Evolutionary conservation across 2,329 filamentous ascomycete species (phyloP).

Genomic region (Penicillium fuscoglaucum): DNA sequence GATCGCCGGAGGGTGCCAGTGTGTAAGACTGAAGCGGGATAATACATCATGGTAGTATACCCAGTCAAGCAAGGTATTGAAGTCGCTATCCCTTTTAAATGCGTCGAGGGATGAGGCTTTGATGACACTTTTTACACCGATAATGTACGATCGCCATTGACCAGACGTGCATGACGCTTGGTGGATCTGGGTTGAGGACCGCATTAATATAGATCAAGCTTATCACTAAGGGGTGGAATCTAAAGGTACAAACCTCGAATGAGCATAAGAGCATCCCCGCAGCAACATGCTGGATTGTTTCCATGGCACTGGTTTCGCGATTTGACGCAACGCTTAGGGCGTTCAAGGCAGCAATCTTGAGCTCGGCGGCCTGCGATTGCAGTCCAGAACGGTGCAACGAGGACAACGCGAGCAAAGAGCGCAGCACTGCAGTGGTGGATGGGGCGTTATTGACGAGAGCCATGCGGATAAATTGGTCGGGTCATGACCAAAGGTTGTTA

Average conservation of each 20-base stretch:
- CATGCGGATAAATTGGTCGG: background rate
- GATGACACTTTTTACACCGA: too few species aligned
- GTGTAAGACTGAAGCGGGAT: too few species aligned
- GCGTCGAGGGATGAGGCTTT: too few species aligned
- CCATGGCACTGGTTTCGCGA: background rate
- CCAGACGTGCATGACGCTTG: too few species aligned
- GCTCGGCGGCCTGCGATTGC: background rate
- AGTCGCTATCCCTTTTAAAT: too few species aligned
- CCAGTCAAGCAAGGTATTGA: too few species aligned
- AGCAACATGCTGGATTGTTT: background rate
- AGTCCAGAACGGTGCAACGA: background rate
- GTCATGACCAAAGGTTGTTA: background rate
- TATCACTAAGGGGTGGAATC: too few species aligned
- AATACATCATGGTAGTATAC: too few species aligned
- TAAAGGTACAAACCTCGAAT: background rate
- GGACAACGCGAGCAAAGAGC: background rate
- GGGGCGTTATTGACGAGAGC: background rate
- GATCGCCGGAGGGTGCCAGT: too few species aligned
- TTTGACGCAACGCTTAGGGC: background rate
- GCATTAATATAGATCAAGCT: too few species aligned
- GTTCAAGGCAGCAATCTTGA: background rate
- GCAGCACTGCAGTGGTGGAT: background rate
- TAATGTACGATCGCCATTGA: too few species aligned
- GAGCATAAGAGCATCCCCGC: background rate
- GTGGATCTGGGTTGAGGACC: too few species aligned